Percentiles rank a stretch among this genome's conserved stretches.
phyloP scores from a whole-genome alignment of 345 rosid species.

The Cardamine occulta region DNA sequence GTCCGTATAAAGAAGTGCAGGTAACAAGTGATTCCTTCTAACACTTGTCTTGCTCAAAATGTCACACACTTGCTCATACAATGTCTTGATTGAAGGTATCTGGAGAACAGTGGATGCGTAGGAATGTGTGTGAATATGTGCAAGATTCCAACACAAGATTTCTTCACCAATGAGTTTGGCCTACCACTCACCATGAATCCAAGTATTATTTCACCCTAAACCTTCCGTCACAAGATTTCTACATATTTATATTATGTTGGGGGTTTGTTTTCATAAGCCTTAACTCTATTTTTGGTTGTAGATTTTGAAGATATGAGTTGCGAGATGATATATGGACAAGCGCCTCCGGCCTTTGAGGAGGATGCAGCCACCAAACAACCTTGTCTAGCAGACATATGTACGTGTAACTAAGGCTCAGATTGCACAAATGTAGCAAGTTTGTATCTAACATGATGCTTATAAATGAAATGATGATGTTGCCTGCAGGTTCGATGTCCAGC shows the following conservation, averaged over 20 bases:
- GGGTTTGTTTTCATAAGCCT: background rate
- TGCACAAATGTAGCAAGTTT: background rate
- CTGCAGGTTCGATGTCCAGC: constrained; percentile 47
- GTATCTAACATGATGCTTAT: background rate
- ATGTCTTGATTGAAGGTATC: constrained; percentile 57
- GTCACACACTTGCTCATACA: background rate
- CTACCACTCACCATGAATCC: constrained; percentile 95
- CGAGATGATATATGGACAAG: constrained; percentile 93
- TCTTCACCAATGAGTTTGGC: constrained; percentile 97
- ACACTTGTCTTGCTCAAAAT: background rate
- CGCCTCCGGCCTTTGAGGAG: constrained; percentile 75
- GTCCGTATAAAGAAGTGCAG: constrained; percentile 56
- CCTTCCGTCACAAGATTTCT: background rate
- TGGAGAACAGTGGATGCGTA: constrained; percentile 97
- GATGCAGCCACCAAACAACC: constrained; percentile 58
- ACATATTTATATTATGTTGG: background rate
- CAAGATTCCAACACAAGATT: constrained; percentile 95
- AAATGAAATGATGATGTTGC: constrained; percentile 10
- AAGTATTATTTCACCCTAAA: constrained; percentile 47
- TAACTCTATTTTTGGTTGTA: constrained; percentile 33
- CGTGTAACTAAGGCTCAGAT: constrained; percentile 14
- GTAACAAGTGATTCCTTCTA: constrained; percentile 7
- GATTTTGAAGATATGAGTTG: constrained; percentile 99
- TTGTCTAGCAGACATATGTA: constrained; percentile 45
- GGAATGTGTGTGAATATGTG: constrained; percentile 99